These are phyloP conservation scores for Fusarium siculi DNA, from an alignment of 2,329 filamentous ascomycete species.

Conservation along the genomic window DNA sequence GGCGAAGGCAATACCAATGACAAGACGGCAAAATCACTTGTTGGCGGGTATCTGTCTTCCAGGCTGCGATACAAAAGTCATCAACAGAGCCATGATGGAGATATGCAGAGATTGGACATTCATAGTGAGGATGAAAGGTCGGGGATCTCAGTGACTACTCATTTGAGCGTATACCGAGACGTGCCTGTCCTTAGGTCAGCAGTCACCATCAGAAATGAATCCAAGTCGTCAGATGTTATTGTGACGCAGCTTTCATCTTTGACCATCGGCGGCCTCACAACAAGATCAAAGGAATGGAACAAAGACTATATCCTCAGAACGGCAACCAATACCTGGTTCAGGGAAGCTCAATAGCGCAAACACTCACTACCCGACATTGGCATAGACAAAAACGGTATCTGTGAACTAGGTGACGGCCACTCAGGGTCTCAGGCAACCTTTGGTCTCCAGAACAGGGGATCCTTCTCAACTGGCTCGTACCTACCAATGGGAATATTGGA, in stretches of 20 bases:
- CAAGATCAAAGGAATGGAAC: background rate
- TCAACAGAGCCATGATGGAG: background rate
- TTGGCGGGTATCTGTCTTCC: background rate
- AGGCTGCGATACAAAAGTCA: background rate
- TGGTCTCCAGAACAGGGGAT: constrained; percentile 41
- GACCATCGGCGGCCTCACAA: background rate
- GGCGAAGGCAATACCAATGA: background rate
- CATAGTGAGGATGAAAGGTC: background rate
- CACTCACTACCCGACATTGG: background rate
- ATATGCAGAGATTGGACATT: background rate
- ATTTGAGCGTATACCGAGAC: background rate
- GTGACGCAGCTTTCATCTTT: background rate
- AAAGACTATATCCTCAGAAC: background rate
- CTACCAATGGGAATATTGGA: constrained; percentile 45
- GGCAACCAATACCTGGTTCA: background rate
- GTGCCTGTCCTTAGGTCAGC: background rate
- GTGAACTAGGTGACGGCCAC: background rate
- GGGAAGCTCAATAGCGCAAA: background rate
- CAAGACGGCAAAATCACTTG: background rate
- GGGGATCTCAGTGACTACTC: background rate
- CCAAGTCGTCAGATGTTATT: background rate
- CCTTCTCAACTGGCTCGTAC: constrained; percentile 44
- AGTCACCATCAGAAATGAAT: background rate
- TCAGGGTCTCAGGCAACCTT: background rate
- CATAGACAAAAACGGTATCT: background rate